These are phyloP conservation scores for Uronychia binucleata DNA, from an alignment of 73 alveolate genomes.

Conservation along the genomic window DNA sequence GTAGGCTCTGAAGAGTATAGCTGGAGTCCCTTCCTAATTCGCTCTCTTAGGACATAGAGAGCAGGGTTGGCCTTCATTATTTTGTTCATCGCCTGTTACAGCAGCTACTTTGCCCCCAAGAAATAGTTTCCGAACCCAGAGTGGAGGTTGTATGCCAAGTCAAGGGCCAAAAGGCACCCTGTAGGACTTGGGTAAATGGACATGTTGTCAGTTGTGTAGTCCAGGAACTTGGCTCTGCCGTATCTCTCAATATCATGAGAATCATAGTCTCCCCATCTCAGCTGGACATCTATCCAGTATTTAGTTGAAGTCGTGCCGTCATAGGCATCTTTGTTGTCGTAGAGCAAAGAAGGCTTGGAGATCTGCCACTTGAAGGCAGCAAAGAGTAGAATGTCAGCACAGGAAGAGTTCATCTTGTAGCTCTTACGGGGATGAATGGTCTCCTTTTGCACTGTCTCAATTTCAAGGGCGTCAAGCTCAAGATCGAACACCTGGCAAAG, in stretches of 20 bases:
- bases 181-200: constrained; percentile 99
- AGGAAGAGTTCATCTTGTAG: constrained; percentile 99
- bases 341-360: constrained; percentile 96
- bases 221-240: constrained; percentile 99
- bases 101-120: constrained; percentile 94
- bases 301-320: constrained; percentile 96
- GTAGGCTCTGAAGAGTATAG: constrained; percentile 99
- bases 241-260: constrained; percentile 99
- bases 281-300: constrained; percentile 99
- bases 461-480: constrained; percentile 98
- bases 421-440: constrained; percentile 99
- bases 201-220: constrained; percentile 99
- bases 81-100: constrained; percentile 98
- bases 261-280: constrained; percentile 99
- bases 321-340: constrained; percentile 96
- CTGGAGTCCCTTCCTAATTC: constrained; percentile 99
- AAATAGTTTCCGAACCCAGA: constrained; percentile 99
- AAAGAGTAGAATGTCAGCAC: constrained; percentile 99
- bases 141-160: constrained; percentile 99
- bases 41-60: constrained; percentile 98
- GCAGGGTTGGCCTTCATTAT: constrained; percentile 99
- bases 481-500: constrained; percentile 98
- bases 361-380: constrained; percentile 99
- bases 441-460: constrained; percentile 99
- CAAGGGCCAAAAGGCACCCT: constrained; percentile 98